These are phyloP conservation scores for Leccinum rimulosum DNA, from an alignment of 768 basidiomycete species.

Conservation along the genomic window DNA sequence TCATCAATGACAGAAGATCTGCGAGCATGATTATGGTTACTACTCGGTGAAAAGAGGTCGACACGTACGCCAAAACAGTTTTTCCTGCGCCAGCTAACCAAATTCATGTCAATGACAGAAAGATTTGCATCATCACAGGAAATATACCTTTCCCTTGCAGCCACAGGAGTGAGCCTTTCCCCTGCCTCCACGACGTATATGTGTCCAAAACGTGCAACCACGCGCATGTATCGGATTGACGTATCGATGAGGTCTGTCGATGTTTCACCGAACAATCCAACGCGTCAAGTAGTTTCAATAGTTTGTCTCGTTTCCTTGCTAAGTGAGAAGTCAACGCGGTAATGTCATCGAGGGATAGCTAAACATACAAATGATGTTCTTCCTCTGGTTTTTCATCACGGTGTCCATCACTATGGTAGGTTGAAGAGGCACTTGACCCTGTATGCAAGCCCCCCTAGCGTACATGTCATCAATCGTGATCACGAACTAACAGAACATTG, in stretches of 20 bases:
- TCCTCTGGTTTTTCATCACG: not conserved
- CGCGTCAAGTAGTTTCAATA: not conserved
- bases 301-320: conserved; percentile 1
- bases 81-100: not conserved
- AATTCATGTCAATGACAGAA: not conserved
- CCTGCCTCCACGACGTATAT: conserved; percentile 8
- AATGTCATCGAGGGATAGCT: not conserved
- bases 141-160: conserved; percentile 19
- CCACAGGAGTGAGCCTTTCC: conserved; percentile 10
- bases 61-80: not conserved
- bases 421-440: not conserved
- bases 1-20: not conserved
- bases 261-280: conserved; percentile 5
- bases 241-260: not conserved
- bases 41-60: too few relatives aligned
- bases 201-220: conserved; percentile 7
- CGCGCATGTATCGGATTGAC: conserved; percentile 12
- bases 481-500: too few relatives aligned
- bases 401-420: not conserved
- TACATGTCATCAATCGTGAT: not conserved
- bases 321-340: not conserved
- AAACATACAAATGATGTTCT: conserved; percentile 5
- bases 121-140: not conserved
- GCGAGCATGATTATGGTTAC: not conserved
- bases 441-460: not conserved